Conservation (phyloP, 2,329 filamentous ascomycete genomes). For the Aureobasidium uvarum region DNA sequence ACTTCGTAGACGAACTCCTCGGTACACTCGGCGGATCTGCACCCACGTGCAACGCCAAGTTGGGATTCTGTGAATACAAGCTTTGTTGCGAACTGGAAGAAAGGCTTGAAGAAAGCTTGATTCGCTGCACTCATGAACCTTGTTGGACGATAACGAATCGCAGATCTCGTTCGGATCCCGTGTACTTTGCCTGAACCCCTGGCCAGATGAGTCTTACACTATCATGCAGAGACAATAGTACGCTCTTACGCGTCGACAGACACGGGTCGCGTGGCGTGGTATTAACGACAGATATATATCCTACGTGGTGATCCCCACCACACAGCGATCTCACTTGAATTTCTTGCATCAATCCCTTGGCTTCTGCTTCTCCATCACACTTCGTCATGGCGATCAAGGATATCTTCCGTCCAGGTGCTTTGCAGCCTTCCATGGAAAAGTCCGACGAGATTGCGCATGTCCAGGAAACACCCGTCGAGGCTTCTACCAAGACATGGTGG, state of each 20-base stretch:
- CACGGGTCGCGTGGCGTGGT: not conserved
- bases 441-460: not conserved
- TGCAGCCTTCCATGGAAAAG: not conserved
- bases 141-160: not conserved
- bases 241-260: not conserved
- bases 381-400: not conserved
- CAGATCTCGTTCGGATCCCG: not conserved
- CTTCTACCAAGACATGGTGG: slow-evolving; percentile 37
- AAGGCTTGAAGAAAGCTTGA: not conserved
- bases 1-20: too few species aligned
- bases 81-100: not conserved
- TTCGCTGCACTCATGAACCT: not conserved
- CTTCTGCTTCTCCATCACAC: too few species aligned
- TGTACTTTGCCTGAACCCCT: not conserved
- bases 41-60: too few species aligned
- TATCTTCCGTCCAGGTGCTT: not conserved
- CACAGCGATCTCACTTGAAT: not conserved
- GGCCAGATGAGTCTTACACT: not conserved
- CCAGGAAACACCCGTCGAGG: not conserved
- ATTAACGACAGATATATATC: not conserved
- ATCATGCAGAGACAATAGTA: not conserved
- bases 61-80: not conserved
- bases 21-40: too few species aligned
- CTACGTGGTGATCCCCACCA: not conserved
- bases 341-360: not conserved